These are phyloP conservation scores for Babesia bovis DNA, from an alignment of 169 alveolate genomes.

Conservation along the genomic window DNA sequence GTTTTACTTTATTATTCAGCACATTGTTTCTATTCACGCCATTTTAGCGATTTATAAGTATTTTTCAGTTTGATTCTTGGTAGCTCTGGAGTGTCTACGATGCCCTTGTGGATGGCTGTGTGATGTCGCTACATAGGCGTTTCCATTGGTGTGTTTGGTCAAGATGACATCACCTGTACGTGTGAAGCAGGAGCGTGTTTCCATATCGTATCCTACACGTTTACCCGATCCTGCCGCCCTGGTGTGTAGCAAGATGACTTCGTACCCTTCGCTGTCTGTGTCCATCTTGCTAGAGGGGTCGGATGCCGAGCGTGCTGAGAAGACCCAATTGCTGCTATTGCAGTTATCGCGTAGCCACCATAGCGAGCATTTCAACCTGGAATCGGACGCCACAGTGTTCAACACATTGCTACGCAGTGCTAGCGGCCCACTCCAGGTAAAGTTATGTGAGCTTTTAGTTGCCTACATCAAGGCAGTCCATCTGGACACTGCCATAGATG, in stretches of 20 bases:
- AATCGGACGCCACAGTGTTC: conserved; percentile 13
- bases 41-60: neutral
- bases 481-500: conserved; percentile 12
- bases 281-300: neutral
- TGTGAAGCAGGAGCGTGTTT: conserved; percentile 32
- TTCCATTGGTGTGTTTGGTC: neutral
- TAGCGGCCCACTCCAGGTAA: conserved; percentile 26
- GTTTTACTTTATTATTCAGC: neutral
- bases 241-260: conserved; percentile 26
- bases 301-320: conserved; percentile 56
- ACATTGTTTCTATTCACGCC: neutral
- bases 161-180: conserved; percentile 5
- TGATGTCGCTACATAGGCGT: neutral
- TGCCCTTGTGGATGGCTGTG: neutral
- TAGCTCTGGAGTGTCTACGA: neutral
- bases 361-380: conserved; percentile 11
- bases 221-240: conserved; percentile 47
- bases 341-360: conserved; percentile 37
- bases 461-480: conserved; percentile 33
- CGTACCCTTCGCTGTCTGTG: conserved; percentile 22
- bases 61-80: neutral
- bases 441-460: conserved; percentile 39
- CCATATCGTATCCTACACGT: conserved; percentile 22
- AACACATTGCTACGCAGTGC: conserved; percentile 21
- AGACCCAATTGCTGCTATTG: conserved; percentile 5